Base-by-base conservation (phyloP, 345 rosid species). In the Geranium rotundifolium region DNA sequence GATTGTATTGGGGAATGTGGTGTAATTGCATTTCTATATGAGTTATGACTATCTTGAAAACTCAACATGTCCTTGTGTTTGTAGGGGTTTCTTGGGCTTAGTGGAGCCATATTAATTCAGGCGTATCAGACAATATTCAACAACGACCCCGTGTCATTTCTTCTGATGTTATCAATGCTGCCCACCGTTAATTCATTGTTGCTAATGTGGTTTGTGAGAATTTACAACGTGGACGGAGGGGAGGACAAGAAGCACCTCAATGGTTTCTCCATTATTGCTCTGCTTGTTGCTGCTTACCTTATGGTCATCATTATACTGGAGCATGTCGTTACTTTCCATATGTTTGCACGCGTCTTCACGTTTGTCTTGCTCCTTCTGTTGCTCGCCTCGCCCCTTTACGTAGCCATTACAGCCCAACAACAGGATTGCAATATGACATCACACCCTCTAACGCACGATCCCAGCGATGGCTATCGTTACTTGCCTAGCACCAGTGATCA, bases 21-120 rank as follows among this genome's bases (percentile, higher is more conserved):
- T 41, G 9, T 41, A 12, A 41, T 41, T 5, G 50, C 13, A 41
- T 4, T 41, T 41, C 10, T 1, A 41, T n/a, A 9, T 41, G 50
- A 41, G 14, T n/a, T n/a, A n/a, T n/a, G n/a, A n/a, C n/a, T n/a
- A n/a, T n/a, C n/a, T n/a, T n/a, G n/a, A n/a, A n/a, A 17, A 19
- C 20, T n/a, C 14, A 4, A 19, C 14, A 13, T 31, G 13, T 52
- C 5, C 6, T 1, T 4, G 3, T 60, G 29, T 17, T n/a, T 4
- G 15, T 57, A 82, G 89, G 89, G 89, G 14, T 84, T 71, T 72
- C 23, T 80, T 14, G 83, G 86, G 49, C 67, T 84, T 12, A 75
- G 86, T 57, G 85, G 84, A 27, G 86, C 89, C 17, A 74, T 84
- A 54, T 61, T 84, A 54, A 73, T 84, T 62, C 89, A 84, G 64